Evolutionary conservation across 495 filamentous ascomycete genomes (phyloP).

Genomic region (Penicillium tannophilum): DNA sequence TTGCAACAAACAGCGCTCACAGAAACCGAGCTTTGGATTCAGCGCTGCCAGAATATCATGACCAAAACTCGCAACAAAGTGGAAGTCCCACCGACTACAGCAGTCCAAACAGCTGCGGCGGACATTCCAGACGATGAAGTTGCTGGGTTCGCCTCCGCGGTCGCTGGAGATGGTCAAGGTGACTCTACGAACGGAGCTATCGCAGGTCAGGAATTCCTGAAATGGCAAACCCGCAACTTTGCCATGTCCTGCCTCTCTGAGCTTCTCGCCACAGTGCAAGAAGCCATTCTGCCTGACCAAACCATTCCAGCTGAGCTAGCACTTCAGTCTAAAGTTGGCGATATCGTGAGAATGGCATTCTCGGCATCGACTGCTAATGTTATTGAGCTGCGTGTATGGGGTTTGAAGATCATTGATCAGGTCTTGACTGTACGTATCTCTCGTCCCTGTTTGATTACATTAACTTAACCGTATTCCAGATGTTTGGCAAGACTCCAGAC

Average conservation of each 20-base stretch:
- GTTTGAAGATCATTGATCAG: conserved; percentile 89
- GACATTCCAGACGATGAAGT: conserved; percentile 96
- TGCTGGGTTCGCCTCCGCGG: conserved; percentile 82
- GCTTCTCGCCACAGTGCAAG: conserved; percentile 71
- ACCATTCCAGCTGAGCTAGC: conserved; percentile 71
- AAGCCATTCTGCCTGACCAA: conserved; percentile 68
- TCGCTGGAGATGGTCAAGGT: conserved; percentile 61
- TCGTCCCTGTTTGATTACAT: neutral
- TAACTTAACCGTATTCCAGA: conserved; percentile 27
- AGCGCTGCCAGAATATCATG: conserved; percentile 83
- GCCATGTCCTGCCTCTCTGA: conserved; percentile 90
- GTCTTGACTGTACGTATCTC: conserved; percentile 62
- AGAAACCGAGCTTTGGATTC: conserved; percentile 80
- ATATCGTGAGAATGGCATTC: conserved; percentile 97
- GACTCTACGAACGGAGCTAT: conserved; percentile 61
- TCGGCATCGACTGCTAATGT: conserved; percentile 95
- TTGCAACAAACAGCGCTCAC: conserved; percentile 79
- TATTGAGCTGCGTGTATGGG: conserved; percentile 83
- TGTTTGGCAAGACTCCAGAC: conserved; percentile 95
- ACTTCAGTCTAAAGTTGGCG: conserved; percentile 81
- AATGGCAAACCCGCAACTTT: conserved; percentile 96
- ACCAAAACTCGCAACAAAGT: conserved; percentile 76
- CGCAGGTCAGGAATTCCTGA: conserved; percentile 79
- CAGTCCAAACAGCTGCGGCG: conserved; percentile 55
- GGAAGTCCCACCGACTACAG: conserved; percentile 46